These are phyloP conservation scores for Hypoxylon intermedium DNA, from an alignment of 495 filamentous ascomycete genomes.

Conservation along the genomic window DNA sequence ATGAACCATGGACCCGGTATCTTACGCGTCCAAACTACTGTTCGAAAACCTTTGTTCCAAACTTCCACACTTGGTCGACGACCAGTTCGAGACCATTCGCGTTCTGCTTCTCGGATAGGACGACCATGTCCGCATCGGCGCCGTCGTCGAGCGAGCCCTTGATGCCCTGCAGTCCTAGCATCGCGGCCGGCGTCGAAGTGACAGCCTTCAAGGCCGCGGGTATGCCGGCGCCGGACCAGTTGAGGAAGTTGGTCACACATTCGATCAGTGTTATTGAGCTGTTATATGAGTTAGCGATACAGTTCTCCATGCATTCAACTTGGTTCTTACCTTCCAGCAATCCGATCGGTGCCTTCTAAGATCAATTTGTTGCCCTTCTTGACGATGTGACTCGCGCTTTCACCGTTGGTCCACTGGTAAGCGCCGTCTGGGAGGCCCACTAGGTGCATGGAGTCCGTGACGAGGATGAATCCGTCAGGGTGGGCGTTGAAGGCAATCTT, in stretches of 20 bases:
- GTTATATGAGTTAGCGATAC: conserved; percentile 32
- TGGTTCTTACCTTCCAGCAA: conserved; percentile 67
- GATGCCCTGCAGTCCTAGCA: conserved; percentile 69
- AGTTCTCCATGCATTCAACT: background rate
- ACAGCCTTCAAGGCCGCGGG: conserved; percentile 72
- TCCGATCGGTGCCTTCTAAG: conserved; percentile 72
- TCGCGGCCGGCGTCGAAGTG: conserved; percentile 72
- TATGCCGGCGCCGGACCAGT: conserved; percentile 69
- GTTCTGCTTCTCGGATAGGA: conserved; percentile 65
- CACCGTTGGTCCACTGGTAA: conserved; percentile 82
- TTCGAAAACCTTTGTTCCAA: conserved; percentile 57
- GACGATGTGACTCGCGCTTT: conserved; percentile 60
- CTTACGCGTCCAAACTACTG: too few relatives aligned
- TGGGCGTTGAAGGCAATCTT: conserved; percentile 69
- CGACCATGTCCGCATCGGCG: conserved; percentile 81
- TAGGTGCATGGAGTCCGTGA: conserved; percentile 72
- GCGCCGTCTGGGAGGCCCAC: conserved; percentile 75
- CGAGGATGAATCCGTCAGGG: conserved; percentile 68
- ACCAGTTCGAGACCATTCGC: conserved; percentile 57
- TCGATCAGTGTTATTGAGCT: conserved; percentile 76
- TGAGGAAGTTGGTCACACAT: conserved; percentile 81
- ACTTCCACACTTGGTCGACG: conserved; percentile 81
- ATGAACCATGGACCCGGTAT: background rate
- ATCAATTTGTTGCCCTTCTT: conserved; percentile 73
- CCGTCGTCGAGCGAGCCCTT: conserved; percentile 73